phyloP scores from a whole-genome alignment of 495 filamentous ascomycete genomes.

The Tetracladium setigerum region DNA sequence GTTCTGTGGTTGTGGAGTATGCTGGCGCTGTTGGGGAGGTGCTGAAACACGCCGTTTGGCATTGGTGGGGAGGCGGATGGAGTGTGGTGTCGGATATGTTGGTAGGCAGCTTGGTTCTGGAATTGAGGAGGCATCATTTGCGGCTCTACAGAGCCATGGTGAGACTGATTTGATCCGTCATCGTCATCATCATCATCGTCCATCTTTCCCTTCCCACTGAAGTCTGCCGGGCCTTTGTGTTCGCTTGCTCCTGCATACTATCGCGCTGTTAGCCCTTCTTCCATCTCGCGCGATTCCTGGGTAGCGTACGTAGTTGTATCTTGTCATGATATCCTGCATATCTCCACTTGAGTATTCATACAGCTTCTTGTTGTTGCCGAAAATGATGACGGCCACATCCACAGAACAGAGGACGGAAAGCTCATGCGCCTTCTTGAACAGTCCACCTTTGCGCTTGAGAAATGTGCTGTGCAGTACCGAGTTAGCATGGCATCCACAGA shows the following conservation, averaged over 20 bases:
- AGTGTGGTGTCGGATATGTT: slow-evolving; percentile 73
- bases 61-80: slow-evolving; percentile 89
- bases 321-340: slow-evolving; percentile 78
- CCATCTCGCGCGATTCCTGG: background rate
- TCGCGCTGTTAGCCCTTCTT: slow-evolving; percentile 2
- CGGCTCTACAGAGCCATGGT: slow-evolving; percentile 45
- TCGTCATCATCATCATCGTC: slow-evolving; percentile 90
- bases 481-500: slow-evolving; percentile 1
- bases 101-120: slow-evolving; percentile 63
- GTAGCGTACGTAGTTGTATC: slow-evolving; percentile 79
- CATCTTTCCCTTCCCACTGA: slow-evolving; percentile 72
- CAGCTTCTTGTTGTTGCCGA: slow-evolving; percentile 95
- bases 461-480: slow-evolving; percentile 63
- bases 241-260: slow-evolving; percentile 91
- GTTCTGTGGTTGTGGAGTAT: slow-evolving; percentile 71
- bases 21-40: slow-evolving; percentile 49
- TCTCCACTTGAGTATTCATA: slow-evolving; percentile 95
- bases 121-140: slow-evolving; percentile 64
- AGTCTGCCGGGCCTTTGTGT: slow-evolving; percentile 92
- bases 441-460: slow-evolving; percentile 93
- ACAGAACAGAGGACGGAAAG: slow-evolving; percentile 95
- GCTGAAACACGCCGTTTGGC: slow-evolving; percentile 65
- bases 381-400: slow-evolving; percentile 97
- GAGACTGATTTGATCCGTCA: slow-evolving; percentile 52
- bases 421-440: slow-evolving; percentile 99